Percentiles rank a stretch among this genome's conserved stretches.
Conservation (phyloP, 768 basidiomycete genomes). For the Leccinum fibrillosum region DNA sequence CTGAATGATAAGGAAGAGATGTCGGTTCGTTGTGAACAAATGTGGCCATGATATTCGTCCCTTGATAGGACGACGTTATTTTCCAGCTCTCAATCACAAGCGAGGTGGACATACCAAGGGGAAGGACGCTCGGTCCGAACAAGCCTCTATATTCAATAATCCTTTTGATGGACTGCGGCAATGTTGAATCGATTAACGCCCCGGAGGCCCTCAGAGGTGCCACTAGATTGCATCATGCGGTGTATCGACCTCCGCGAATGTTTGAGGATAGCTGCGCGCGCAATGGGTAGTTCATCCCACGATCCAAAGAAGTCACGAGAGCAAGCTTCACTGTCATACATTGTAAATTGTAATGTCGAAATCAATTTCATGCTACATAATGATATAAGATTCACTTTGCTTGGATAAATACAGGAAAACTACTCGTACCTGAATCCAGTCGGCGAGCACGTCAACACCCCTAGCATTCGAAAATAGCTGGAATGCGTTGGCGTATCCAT, state of each 20-base stretch:
- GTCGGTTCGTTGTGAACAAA: slow-evolving; percentile 99
- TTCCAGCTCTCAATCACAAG: neutral
- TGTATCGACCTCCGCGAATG: slow-evolving; percentile 89
- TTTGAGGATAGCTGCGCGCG: slow-evolving; percentile 80
- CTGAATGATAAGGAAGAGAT: slow-evolving; percentile 84
- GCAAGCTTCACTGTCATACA: slow-evolving; percentile 44
- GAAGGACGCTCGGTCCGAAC: slow-evolving; percentile 85
- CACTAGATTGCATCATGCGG: slow-evolving; percentile 96
- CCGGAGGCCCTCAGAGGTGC: slow-evolving; percentile 89
- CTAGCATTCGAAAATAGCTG: slow-evolving; percentile 79
- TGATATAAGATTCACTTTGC: slow-evolving; percentile 5
- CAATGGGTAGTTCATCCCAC: slow-evolving; percentile 64
- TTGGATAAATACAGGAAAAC: neutral
- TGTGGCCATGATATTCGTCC: slow-evolving; percentile 92
- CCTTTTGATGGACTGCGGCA: slow-evolving; percentile 82
- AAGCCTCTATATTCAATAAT: slow-evolving; percentile 79
- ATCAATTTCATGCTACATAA: slow-evolving; percentile 61
- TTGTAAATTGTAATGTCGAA: slow-evolving; percentile 46
- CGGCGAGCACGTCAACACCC: slow-evolving; percentile 83
- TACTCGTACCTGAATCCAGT: slow-evolving; percentile 74
- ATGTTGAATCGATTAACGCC: slow-evolving; percentile 86
- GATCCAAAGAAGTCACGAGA: slow-evolving; percentile 47
- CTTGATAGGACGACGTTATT: slow-evolving; percentile 29
- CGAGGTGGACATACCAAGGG: slow-evolving; percentile 57
- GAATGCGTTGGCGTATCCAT: slow-evolving; percentile 85